Conservation (phyloP, 495 filamentous ascomycete species). For the Xylaria castorea region DNA sequence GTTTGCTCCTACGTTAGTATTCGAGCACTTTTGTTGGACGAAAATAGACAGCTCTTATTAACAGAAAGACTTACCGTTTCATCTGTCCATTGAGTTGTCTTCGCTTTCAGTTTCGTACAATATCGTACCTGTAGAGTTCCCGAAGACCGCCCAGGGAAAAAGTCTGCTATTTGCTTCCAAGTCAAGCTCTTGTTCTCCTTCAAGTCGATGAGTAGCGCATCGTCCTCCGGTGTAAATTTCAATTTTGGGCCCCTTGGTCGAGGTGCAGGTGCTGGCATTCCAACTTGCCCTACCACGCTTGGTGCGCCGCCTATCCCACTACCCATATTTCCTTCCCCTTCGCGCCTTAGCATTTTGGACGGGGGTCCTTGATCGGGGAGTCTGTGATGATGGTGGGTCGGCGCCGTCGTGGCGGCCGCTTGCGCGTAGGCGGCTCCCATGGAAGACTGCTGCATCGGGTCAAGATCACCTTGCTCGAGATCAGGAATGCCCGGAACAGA, state of each 20-base stretch:
- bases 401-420: slow-evolving; percentile 42
- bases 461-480: slow-evolving; percentile 55
- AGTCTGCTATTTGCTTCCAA: slow-evolving; percentile 96
- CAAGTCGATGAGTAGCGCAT: slow-evolving; percentile 80
- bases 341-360: slow-evolving; percentile 61
- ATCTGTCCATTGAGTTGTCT: slow-evolving; percentile 90
- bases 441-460: slow-evolving; percentile 56
- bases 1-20: slow-evolving; percentile 31
- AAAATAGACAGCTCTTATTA: not conserved
- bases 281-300: slow-evolving; percentile 78
- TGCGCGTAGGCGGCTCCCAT: slow-evolving; percentile 53
- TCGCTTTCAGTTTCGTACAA: slow-evolving; percentile 91
- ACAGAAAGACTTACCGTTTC: slow-evolving; percentile 72
- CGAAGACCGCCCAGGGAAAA: slow-evolving; percentile 86
- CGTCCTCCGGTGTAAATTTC: slow-evolving; percentile 90
- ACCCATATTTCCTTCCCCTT: slow-evolving; percentile 52
- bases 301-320: slow-evolving; percentile 58
- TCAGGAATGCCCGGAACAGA: slow-evolving; percentile 57
- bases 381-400: slow-evolving; percentile 75
- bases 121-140: slow-evolving; percentile 92
- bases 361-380: slow-evolving; percentile 70
- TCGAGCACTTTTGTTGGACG: not conserved
- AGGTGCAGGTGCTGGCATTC: slow-evolving; percentile 81
- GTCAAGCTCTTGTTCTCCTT: slow-evolving; percentile 93
- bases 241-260: slow-evolving; percentile 82